A percentile compares a stretch with the other conserved stretches of the same genome.
Conservation (phyloP, 192 early-diverging fungal genomes). For the Umbelopsis sp. region DNA sequence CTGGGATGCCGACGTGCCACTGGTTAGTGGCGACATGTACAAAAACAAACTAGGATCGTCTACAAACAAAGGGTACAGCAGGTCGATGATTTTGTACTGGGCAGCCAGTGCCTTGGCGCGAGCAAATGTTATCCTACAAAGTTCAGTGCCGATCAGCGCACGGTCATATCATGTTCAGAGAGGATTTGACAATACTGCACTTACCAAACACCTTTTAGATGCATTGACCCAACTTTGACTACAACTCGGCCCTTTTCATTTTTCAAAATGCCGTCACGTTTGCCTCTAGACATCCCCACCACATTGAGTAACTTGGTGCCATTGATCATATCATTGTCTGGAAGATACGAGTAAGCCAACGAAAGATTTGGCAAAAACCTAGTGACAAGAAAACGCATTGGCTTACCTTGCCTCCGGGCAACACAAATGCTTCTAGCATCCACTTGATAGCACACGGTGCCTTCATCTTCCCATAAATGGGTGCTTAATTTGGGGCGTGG, state of each 20-base stretch:
- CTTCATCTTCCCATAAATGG: slow-evolving; percentile 85
- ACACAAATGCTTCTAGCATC: slow-evolving; percentile 82
- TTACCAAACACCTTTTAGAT: slow-evolving; percentile 86
- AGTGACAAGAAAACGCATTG: not conserved
- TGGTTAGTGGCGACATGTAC: slow-evolving; percentile 35
- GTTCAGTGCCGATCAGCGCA: not conserved
- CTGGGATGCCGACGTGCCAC: slow-evolving; percentile 6
- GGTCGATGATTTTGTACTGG: slow-evolving; percentile 75
- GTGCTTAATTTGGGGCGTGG: slow-evolving; percentile 61
- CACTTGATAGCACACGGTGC: slow-evolving; percentile 79
- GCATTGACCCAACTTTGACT: slow-evolving; percentile 87
- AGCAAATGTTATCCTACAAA: slow-evolving; percentile 62
- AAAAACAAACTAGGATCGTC: slow-evolving; percentile 71
- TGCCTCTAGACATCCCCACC: slow-evolving; percentile 85
- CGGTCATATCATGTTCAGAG: no score
- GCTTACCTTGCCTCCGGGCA: slow-evolving; percentile 66
- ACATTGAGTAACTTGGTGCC: slow-evolving; percentile 88
- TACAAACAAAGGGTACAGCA: slow-evolving; percentile 76
- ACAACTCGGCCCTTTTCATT: slow-evolving; percentile 86
- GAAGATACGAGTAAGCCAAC: not conserved
- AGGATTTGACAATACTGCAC: slow-evolving; percentile 15
- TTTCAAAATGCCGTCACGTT: slow-evolving; percentile 84
- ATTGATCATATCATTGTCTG: slow-evolving; percentile 87
- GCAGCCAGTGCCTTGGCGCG: slow-evolving; percentile 66
- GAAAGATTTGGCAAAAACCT: not conserved